Evolutionary conservation across 495 filamentous ascomycete species (phyloP), one percentile per base, ranked within the genome.

Genomic region (Penicillium atrosanguineum): DNA sequence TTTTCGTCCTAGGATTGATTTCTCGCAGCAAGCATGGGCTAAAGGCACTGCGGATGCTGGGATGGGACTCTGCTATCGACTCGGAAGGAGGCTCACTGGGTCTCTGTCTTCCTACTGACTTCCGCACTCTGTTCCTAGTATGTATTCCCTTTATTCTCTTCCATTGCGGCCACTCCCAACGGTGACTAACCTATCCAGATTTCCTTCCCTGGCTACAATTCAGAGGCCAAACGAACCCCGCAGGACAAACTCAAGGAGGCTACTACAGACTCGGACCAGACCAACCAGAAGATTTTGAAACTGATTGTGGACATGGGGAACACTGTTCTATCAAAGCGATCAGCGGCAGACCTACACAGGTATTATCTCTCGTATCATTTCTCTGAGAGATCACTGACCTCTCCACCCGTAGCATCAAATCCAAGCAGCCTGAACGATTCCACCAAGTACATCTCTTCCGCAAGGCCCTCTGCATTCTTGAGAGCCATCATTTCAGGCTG

Each of bases 1-100:
- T 97, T 66, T 98, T 95, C 62, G 95, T 96, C 9, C 74, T 98
- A 1, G 94, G 94, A 1, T 75, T 98, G 46, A 91, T 97, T 53
- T 96, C 92, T 7, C 80, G 94, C 45, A 97, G 91, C 51, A 82
- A 90, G 31, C 94, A 97, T 65, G 94, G 94, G 2, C 82, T 96
- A 28, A 89, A 91, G 69, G 96, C 95, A 42, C 73, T 98, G 19
- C 83, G 84, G 19, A 87, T 92, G 55, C 73, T 86, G 63, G 91
- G 91, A 18, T 98, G 95, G 94, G 91, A 95, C 65, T 88, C 90
- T 37, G 92, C 90, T 50, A 85, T 91, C 11, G 91, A 92, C 60
- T 80, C 83, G 18, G 83, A 88, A 57, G 95, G 94, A 40, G 83
- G 87, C 46, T 89, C 90, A 0, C 72, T 95, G 15, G 94, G 94